Evolutionary conservation across 106 monocot species (phyloP), one percentile per base, ranked within the genome.

Genomic region (Amphibolis antarctica): DNA sequence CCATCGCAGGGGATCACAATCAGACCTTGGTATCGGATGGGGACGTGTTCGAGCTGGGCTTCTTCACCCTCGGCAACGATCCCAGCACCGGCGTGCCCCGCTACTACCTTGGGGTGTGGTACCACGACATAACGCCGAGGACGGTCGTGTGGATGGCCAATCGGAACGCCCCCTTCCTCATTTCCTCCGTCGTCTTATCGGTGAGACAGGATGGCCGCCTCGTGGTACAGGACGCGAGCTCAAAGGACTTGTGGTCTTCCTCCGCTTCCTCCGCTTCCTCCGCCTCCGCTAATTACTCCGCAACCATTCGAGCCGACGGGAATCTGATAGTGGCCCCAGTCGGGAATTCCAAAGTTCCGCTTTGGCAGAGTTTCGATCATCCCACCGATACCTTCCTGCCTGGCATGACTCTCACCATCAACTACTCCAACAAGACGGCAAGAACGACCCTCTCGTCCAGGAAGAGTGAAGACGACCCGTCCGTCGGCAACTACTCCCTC

Each of bases 101-200:
- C 1, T 31, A 23, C n/a, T 81, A 64, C 61, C 59, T 81, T 15
- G 76, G 81, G 1, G 73, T 81, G 44, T 77, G 76, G 76, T 81
- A 53, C 51, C 46, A 44, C 20, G 43, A 64, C 28, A 50, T 49
- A 58, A 48, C 57, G 18, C 12, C 26, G 3, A 13, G 15, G 14
- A 62, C 22, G 10, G 19, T 48, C 15, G 70, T 62, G 10, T 80
- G 80, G 80, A 68, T 80, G 5, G 80, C 71, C 1, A 80, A 80
- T 31, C 66, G 76, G 12, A 56, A 68, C 3, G 18, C 7, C 0
- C 80, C 80, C 5, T 19, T 80, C 19, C 12, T 10, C 13, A 28
- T 46, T 67, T 19, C 67, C 14, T 22, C 50, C 3, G 76, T 66
- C 7, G 5, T 44, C 12, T 21, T 76, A 6, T 19, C n/a, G 0